Conservation (phyloP, 768 basidiomycete species). For the Mycena pura region DNA sequence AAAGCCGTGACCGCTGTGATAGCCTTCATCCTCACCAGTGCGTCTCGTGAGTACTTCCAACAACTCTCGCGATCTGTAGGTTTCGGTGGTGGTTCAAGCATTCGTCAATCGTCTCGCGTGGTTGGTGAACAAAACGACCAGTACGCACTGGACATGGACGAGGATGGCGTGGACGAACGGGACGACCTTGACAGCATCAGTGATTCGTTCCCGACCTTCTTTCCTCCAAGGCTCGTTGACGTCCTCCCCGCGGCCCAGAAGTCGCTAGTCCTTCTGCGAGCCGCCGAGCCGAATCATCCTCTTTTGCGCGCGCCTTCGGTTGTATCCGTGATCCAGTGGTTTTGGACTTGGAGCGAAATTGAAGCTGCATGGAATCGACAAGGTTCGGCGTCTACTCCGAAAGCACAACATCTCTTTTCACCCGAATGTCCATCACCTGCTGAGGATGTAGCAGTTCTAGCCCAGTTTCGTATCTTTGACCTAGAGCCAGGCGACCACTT, state of each 20-base stretch:
- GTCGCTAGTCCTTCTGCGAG: conserved; percentile 69
- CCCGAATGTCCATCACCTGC: conserved; percentile 6
- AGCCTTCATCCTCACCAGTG: conserved; percentile 70
- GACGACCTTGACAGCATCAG: conserved; percentile 38
- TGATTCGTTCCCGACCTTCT: conserved; percentile 68
- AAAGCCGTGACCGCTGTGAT: conserved; percentile 56
- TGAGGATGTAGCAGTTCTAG: conserved; percentile 44
- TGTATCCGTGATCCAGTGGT: conserved; percentile 54
- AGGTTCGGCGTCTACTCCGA: neutral
- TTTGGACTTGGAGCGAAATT: conserved; percentile 67
- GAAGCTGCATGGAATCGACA: conserved; percentile 50
- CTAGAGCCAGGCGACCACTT: conserved; percentile 63
- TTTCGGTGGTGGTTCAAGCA: conserved; percentile 41
- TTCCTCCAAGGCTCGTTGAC: conserved; percentile 56
- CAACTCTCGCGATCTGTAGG: conserved; percentile 67
- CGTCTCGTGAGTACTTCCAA: conserved; percentile 69
- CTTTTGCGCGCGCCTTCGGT: conserved; percentile 46
- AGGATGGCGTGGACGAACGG: conserved; percentile 48
- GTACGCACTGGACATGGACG: conserved; percentile 43
- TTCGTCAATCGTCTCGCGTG: conserved; percentile 33
- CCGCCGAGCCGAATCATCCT: conserved; percentile 69
- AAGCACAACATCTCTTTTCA: conserved; percentile 1
- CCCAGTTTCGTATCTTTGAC: conserved; percentile 64
- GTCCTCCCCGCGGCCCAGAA: conserved; percentile 70
- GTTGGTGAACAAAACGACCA: conserved; percentile 34